Base-by-base conservation (phyloP, 345 rosid species). In the Sapria himalayana region DNA sequence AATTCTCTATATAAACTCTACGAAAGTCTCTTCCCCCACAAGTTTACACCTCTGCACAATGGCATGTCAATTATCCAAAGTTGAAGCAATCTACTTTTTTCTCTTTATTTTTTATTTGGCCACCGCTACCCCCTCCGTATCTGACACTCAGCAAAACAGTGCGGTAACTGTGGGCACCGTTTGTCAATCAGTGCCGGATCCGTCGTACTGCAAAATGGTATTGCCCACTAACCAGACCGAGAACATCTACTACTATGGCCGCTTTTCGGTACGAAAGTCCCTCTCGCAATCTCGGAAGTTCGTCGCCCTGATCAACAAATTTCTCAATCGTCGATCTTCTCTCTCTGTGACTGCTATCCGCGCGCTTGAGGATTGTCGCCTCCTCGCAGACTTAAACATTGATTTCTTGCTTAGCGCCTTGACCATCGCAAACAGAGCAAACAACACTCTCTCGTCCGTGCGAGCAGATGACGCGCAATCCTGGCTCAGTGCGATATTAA, bases 321-420 rank as follows among this genome's bases (percentile, higher is more conserved):
- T 78, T 52, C 68, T 76, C 4, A 29, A 45, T n/a, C 58, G 50
- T 46, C 50, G 48, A 29, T 61, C 61, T 8, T 10, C 62, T 11
- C 33, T 81, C 24, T 62, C 92, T 0, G 19, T 27, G 11, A 1
- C 76, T 10, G 73, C 76, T 1, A 9, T 66, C 38, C 48, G 77
- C 4, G 96, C 94, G 11, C 71, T 86, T 6, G 68, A 78, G 57
- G 97, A 86, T 48, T 86, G 94, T 57, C 56, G 34, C 7, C 37
- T 48, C 7, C 68, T 86, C 3, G 82, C 82, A 12, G 33, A 22
- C 14, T 49, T 66, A 38, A 78, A 74, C 51, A 38, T 70, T 8
- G 94, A 78, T 19, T 78, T 67, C 42, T 63, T 86, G 39, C 21
- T 32, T 22, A 67, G 46, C 31, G 55, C 91, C 34, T 63, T 61